phyloP scores from a whole-genome alignment of 768 basidiomycete genomes.

The Infundibulicybe gibba region DNA sequence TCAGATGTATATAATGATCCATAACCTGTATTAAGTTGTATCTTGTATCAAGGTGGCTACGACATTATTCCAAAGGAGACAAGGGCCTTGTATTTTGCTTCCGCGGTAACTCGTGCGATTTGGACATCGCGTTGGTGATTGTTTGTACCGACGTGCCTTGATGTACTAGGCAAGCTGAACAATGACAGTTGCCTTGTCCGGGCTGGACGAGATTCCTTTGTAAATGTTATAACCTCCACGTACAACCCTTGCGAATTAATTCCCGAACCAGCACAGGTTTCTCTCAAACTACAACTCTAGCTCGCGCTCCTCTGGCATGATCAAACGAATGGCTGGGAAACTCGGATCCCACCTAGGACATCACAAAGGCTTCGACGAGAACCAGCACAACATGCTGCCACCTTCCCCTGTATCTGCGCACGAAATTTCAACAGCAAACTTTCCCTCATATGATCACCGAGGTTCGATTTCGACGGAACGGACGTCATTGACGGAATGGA shows the following conservation, averaged over 20 bases:
- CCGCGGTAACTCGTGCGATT: no score
- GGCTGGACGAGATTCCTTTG: constrained; percentile 10
- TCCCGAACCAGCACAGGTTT: no score
- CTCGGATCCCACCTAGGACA: constrained; percentile 37
- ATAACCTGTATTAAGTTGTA: constrained; percentile 9
- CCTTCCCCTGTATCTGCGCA: constrained; percentile 26
- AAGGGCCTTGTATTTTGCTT: constrained; percentile 12
- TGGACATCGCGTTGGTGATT: neutral
- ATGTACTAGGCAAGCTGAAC: constrained; percentile 17
- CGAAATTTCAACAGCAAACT: constrained; percentile 22
- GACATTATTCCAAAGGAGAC: constrained; percentile 23
- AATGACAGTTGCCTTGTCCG: constrained; percentile 17
- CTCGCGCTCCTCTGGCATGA: constrained; percentile 19
- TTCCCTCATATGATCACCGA: constrained; percentile 47
- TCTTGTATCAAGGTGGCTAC: constrained; percentile 3
- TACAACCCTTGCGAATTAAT: no score
- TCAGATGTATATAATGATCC: neutral
- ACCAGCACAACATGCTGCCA: constrained; percentile 17
- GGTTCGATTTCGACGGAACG: constrained; percentile 68
- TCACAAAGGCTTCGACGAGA: constrained; percentile 16
- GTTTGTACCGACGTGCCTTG: constrained; percentile 8
- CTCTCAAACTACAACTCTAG: no score
- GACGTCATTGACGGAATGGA: constrained; percentile 55
- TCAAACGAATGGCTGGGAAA: constrained; percentile 51
- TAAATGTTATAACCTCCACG: neutral